Percentiles rank a stretch among this genome's conserved stretches.
Evolutionary conservation across 108 stramenopile genomes (phyloP).

Genomic region (Discostella stelligeroides): DNA sequence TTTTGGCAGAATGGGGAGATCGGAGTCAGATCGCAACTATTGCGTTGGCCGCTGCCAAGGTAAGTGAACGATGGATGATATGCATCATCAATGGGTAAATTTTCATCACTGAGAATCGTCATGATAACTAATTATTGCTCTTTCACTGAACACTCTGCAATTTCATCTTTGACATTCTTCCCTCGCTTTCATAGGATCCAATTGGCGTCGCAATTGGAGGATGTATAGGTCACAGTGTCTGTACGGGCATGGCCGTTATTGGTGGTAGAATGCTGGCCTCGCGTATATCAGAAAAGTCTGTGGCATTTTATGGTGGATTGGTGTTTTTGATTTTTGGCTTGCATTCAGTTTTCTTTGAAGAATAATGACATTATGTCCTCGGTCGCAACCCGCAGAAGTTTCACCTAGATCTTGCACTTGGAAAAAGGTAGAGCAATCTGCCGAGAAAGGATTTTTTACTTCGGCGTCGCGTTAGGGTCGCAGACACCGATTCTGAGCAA

Average conservation of each 20-base stretch:
- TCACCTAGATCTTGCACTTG: no score
- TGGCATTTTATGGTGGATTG: conserved; percentile 86
- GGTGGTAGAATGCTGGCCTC: conserved; percentile 98
- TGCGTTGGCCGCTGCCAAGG: conserved; percentile 94
- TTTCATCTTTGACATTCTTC: no score
- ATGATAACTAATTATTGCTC: no score
- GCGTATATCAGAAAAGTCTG: conserved; percentile 93
- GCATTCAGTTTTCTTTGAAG: conserved; percentile 89
- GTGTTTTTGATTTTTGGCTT: conserved; percentile 95
- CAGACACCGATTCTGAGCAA: no score
- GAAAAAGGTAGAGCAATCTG: no score
- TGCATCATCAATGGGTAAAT: no score
- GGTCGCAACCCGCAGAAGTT: no score
- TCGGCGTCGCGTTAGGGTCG: no score
- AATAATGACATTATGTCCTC: no score
- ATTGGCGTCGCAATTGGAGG: conserved; percentile 96
- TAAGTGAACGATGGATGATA: not conserved
- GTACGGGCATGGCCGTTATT: conserved; percentile 96
- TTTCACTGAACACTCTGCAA: no score
- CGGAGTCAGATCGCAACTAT: conserved; percentile 99
- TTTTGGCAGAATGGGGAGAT: conserved; percentile 99
- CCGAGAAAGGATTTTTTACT: no score
- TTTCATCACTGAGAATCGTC: no score
- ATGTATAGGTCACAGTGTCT: conserved; percentile 95
- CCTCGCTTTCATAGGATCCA: conserved; percentile 81